Percentiles rank a stretch among this genome's conserved stretches.
Conservation (phyloP, 1,284 basidiomycete species). For the Boletus smithii region DNA sequence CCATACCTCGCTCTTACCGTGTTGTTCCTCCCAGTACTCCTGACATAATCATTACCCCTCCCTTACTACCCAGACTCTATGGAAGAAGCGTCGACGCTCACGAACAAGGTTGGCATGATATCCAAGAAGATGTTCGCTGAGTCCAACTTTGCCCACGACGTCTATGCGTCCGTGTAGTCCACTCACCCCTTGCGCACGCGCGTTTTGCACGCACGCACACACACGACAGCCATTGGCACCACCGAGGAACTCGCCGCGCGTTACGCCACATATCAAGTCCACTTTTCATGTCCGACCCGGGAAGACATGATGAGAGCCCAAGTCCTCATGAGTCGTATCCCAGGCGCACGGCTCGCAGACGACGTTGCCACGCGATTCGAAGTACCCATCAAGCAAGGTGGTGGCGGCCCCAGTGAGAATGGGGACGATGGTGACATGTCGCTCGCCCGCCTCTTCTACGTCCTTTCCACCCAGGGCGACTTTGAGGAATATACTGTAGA, state of each 20-base stretch:
- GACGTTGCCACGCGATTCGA: constrained; percentile 79
- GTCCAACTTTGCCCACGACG: constrained; percentile 15
- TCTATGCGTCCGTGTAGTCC: background rate
- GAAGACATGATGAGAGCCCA: constrained; percentile 56
- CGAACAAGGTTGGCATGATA: constrained; percentile 70
- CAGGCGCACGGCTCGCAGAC: constrained; percentile 62
- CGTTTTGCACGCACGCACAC: background rate
- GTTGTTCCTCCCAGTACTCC: no score
- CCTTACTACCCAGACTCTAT: constrained; percentile 71
- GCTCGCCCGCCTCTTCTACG: constrained; percentile 56
- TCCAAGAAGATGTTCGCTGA: constrained; percentile 64
- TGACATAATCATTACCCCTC: background rate
- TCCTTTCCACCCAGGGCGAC: constrained; percentile 48
- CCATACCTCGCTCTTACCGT: no score
- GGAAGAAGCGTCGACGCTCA: constrained; percentile 79
- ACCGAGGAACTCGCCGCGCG: constrained; percentile 60
- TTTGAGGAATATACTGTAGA: constrained; percentile 69
- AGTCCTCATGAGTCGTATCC: constrained; percentile 59
- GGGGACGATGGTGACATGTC: constrained; percentile 30
- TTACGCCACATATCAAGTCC: constrained; percentile 75
- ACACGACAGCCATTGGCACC: constrained; percentile 57
- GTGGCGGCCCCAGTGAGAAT: constrained; percentile 7
- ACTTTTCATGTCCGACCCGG: constrained; percentile 64
- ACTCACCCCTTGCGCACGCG: background rate
- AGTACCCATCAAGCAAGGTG: constrained; percentile 54